These are phyloP conservation scores for Astrephomene gubernaculifera DNA, from an alignment of 139 green algal genomes.

Conservation along the genomic window DNA sequence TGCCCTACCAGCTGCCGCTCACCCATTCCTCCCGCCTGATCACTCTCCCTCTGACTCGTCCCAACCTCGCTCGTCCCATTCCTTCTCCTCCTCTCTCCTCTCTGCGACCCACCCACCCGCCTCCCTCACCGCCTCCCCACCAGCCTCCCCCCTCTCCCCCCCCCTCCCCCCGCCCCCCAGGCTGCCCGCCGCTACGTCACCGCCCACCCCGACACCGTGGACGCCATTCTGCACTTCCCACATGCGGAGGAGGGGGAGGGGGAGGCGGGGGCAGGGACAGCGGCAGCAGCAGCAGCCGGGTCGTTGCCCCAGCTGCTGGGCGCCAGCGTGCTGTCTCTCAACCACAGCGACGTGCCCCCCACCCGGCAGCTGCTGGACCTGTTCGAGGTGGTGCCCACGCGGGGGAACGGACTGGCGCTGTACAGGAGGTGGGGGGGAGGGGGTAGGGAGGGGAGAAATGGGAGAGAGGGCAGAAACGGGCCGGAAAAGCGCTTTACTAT, in stretches of 20 bases:
- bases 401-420: constrained; percentile 53
- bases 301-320: constrained; percentile 10
- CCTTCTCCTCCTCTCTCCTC: too few species aligned
- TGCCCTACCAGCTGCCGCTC: too few species aligned
- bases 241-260: not conserved
- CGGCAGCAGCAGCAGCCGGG: not conserved
- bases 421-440: constrained; percentile 43
- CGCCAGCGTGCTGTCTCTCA: constrained; percentile 66
- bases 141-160: not conserved
- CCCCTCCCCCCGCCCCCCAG: not conserved
- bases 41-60: too few species aligned
- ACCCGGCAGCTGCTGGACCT: constrained; percentile 70
- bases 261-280: not conserved
- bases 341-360: constrained; percentile 78
- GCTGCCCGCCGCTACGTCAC: not conserved
- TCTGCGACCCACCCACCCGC: not conserved
- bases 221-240: constrained; percentile 7
- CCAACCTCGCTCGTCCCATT: too few species aligned
- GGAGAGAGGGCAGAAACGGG: too few species aligned
- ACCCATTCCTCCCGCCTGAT: too few species aligned
- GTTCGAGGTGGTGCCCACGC: constrained; percentile 71
- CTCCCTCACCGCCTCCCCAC: too few species aligned
- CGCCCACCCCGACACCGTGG: not conserved
- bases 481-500: too few species aligned
- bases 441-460: not conserved